Conservation (phyloP, 768 basidiomycete species). For the Amanita fuliginea region DNA sequence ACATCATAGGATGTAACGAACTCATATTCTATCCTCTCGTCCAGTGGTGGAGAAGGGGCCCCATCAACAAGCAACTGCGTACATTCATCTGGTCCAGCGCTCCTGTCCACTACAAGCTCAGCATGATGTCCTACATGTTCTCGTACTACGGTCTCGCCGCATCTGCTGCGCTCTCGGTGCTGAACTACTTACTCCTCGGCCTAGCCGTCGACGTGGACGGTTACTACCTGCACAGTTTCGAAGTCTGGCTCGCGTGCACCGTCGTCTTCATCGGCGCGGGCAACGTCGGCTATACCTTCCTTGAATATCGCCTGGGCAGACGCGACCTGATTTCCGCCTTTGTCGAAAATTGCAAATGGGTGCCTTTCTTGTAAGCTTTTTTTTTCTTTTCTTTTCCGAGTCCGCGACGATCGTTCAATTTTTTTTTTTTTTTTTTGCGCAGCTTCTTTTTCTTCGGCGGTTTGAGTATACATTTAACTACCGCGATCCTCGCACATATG, state of each 20-base stretch:
- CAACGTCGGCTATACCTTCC: conserved; percentile 55
- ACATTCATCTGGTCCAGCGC: conserved; percentile 67
- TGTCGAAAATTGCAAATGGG: conserved; percentile 51
- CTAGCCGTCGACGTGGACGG: conserved; percentile 52
- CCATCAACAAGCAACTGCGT: conserved; percentile 74
- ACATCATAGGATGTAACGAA: conserved; percentile 50
- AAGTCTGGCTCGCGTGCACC: conserved; percentile 65
- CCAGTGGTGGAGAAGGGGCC: conserved; percentile 69
- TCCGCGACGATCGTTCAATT: too few relatives aligned
- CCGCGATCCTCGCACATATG: conserved; percentile 55
- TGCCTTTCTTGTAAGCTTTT: conserved; percentile 61
- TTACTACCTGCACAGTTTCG: conserved; percentile 61
- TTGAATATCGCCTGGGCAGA: conserved; percentile 58
- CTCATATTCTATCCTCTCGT: conserved; percentile 79
- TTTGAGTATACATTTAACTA: conserved; percentile 57
- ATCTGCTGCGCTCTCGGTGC: conserved; percentile 45
- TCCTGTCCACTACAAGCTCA: conserved; percentile 76
- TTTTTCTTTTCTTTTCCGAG: not conserved
- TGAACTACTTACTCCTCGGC: conserved; percentile 67
- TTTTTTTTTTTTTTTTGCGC: conserved; percentile 1
- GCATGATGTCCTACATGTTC: conserved; percentile 67
- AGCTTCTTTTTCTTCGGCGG: conserved; percentile 79
- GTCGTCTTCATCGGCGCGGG: conserved; percentile 62
- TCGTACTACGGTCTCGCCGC: conserved; percentile 56
- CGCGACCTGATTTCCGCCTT: conserved; percentile 37